phyloP scores from a whole-genome alignment of 1,139 yeast genomes.

The Sugiyamaella paludigena region DNA sequence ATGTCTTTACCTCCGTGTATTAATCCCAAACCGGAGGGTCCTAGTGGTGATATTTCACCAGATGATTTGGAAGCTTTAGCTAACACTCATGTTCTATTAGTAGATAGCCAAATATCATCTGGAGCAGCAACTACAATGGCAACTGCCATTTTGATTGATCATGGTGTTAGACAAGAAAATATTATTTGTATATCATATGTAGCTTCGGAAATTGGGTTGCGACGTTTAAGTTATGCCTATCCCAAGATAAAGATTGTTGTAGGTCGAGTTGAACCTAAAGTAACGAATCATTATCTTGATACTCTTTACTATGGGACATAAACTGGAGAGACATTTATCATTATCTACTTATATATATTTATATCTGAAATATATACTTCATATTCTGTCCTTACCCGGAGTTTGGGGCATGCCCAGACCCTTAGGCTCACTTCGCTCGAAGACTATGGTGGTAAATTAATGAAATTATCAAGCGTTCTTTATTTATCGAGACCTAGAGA shows the following conservation, averaged over 20 bases:
- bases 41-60: conserved; percentile 20
- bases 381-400: too few species aligned
- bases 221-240: conserved; percentile 72
- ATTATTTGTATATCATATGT: conserved; percentile 69
- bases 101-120: conserved; percentile 85
- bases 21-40: conserved; percentile 24
- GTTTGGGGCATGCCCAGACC: too few species aligned
- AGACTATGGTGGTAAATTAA: too few species aligned
- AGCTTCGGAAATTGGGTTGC: conserved; percentile 79
- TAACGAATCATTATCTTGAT: conserved; percentile 64
- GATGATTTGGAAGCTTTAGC: conserved; percentile 18
- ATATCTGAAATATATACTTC: too few species aligned
- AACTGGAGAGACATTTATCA: neutral
- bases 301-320: conserved; percentile 74
- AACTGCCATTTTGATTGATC: conserved; percentile 79
- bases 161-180: conserved; percentile 60
- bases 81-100: conserved; percentile 55
- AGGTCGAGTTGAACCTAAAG: conserved; percentile 51
- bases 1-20: conserved; percentile 54
- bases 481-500: too few species aligned
- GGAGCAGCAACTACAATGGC: conserved; percentile 98
- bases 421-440: too few species aligned
- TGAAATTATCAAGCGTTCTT: too few species aligned
- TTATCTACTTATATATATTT: neutral
- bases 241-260: conserved; percentile 64